phyloP scores from a whole-genome alignment of 345 rosid genomes.

The Arabidopsis arenosa region DNA sequence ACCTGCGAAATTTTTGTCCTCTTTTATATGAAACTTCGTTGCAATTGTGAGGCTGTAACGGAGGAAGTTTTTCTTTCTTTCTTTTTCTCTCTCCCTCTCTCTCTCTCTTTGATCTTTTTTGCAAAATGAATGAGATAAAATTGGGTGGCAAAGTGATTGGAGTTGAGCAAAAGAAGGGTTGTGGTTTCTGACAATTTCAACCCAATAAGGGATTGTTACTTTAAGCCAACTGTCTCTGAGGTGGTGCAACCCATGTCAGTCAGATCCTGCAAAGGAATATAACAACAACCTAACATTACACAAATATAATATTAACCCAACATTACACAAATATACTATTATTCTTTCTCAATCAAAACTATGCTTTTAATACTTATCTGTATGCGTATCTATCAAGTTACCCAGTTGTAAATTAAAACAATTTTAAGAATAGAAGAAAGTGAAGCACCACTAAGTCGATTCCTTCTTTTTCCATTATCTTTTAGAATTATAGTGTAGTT shows the following conservation, averaged over 20 bases:
- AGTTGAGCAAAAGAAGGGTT: conserved; percentile 55
- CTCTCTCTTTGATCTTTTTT: conserved; percentile 27
- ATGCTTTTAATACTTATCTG: conserved; percentile 1
- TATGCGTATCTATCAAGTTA: conserved; percentile 26
- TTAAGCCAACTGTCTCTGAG: conserved; percentile 46
- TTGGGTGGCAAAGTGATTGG: conserved; percentile 50
- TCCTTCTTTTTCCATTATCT: conserved; percentile 5
- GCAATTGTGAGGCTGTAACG: conserved; percentile 49
- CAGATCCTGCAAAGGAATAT: conserved; percentile 23
- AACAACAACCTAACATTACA: conserved; percentile 36
- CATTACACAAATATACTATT: conserved; percentile 12
- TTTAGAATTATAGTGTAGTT: conserved; percentile 15
- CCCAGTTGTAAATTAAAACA: conserved; percentile 31
- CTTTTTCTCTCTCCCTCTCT: conserved; percentile 19
- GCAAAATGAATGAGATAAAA: conserved; percentile 40
- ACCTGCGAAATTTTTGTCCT: conserved; percentile 48
- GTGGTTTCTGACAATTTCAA: conserved; percentile 57
- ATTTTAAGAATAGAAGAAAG: conserved; percentile 25
- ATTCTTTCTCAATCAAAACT: background rate
- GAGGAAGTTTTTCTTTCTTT: conserved; percentile 19
- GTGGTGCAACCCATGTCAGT: conserved; percentile 47
- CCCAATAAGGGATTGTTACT: conserved; percentile 24
- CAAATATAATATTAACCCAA: background rate
- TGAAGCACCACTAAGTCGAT: conserved; percentile 42
- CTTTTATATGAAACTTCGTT: conserved; percentile 45